Evolutionary conservation across 805 yeast genomes (phyloP), one percentile per base, ranked within the genome.

Genomic region (Candida xyloterini): DNA sequence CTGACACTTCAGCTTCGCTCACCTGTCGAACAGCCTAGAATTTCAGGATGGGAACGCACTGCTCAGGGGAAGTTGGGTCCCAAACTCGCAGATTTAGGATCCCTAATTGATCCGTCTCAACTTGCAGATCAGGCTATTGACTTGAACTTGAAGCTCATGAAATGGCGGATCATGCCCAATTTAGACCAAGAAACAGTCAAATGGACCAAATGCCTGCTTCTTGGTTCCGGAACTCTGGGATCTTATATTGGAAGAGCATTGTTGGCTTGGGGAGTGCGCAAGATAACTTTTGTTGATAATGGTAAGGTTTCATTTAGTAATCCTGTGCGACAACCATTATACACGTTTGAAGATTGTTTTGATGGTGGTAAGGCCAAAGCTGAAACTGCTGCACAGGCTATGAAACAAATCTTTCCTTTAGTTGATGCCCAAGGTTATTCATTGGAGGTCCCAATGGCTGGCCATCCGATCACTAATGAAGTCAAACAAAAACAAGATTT

Each of bases 161-260:
- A 89, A 57, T 93, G 99, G 99, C 73, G 99, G 50, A 76, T 93
- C 13, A 88, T 86, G 0, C 98, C 99, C 0, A 73, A 78, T 7
- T 57, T 93, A 3, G 76, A 93, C 54, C 67, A 93, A 33, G 90
- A 85, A 5, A 56, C 64, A 2, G 67, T 93, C 15, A 74, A 77
- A 47, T 43, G 62, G 13, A 74, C 82, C 9, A 81, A 73, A 48
- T 83, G 90, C 27, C 62, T 93, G 30, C 65, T 93, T 11, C 70
- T 93, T n/a, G 99, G 99, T 0, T 85, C 98, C 0, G 99, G 99
- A 6, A 93, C 99, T 3, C 69, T 95, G 7, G 99, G 99, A 0
- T 83, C 95, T 43, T 91, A 91, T 55, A 91, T 93, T 5, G 75
- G 95, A 0, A 70, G 99, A 40, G 83, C 85, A 0, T 63, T 93